Conservation (phyloP, 139 green algal genomes). For the Chlamydomonas sphaeroides region DNA sequence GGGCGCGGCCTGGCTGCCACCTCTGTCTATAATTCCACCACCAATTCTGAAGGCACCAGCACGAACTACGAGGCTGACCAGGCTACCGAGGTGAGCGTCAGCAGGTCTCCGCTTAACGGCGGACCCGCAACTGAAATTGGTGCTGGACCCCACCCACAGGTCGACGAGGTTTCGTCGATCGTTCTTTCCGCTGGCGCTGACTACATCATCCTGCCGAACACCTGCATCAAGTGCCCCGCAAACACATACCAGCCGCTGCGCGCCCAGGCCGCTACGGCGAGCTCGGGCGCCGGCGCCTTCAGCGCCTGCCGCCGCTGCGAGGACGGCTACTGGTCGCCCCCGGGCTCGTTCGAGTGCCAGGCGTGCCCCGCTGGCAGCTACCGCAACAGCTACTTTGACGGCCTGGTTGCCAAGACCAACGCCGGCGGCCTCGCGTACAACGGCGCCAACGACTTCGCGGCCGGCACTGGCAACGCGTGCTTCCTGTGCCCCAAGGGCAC, state of each 20-base stretch:
- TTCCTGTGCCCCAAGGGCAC: constrained; percentile 31
- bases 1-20: too few species aligned
- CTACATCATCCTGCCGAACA: constrained; percentile 18
- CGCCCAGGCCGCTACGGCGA: constrained; percentile 6
- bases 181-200: neutral
- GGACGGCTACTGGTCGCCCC: constrained; percentile 7
- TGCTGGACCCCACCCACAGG: too few species aligned
- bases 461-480: neutral
- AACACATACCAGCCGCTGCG: constrained; percentile 39
- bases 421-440: constrained; percentile 6
- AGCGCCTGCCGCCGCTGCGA: constrained; percentile 36
- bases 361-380: constrained; percentile 27
- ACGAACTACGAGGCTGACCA: too few species aligned
- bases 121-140: too few species aligned
- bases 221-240: constrained; percentile 30
- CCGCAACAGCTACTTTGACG: constrained; percentile 36
- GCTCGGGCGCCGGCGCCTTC: neutral
- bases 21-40: too few species aligned
- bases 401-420: too few species aligned
- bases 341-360: neutral
- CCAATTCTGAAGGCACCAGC: too few species aligned
- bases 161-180: too few species aligned
- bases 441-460: neutral
- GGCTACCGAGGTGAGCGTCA: too few species aligned
- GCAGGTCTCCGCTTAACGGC: too few species aligned